phyloP scores from a whole-genome alignment of 23 red algal genomes.

The Gracilariopsis chorda region DNA sequence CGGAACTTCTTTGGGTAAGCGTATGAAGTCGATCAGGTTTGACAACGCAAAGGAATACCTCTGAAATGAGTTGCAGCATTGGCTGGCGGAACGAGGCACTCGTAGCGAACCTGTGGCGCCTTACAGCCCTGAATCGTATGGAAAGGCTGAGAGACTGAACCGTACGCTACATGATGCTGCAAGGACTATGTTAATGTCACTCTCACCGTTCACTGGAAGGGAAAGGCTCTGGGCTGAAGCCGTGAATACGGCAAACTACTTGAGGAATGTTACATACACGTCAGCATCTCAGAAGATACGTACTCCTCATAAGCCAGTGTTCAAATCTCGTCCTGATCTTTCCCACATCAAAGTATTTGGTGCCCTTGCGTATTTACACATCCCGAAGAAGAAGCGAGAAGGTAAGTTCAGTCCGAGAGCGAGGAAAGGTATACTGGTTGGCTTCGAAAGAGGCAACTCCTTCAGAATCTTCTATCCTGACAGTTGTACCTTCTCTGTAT shows the following conservation, averaged over 20 bases:
- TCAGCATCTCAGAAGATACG: not conserved
- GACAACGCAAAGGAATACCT: not conserved
- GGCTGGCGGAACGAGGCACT: not conserved
- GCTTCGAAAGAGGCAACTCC: slow-evolving; percentile 16
- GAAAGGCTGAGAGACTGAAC: not conserved
- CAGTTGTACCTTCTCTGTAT: not conserved
- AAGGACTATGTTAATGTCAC: not conserved
- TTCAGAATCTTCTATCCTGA: slow-evolving; percentile 18
- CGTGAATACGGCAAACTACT: not conserved
- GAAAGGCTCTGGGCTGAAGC: not conserved
- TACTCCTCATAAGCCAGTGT: not conserved
- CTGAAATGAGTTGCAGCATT: not conserved
- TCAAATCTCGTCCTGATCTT: not conserved
- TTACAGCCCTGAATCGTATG: not conserved
- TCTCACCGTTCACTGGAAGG: not conserved
- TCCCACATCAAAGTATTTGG: slow-evolving; percentile 22
- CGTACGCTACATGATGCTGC: not conserved
- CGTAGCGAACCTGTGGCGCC: not conserved
- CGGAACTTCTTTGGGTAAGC: not conserved
- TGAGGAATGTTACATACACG: not conserved
- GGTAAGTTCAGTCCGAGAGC: not conserved
- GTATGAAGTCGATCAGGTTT: not conserved
- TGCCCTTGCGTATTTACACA: slow-evolving; percentile 1
- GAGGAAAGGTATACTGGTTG: not conserved
- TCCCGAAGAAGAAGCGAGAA: not conserved